phyloP scores from a whole-genome alignment of 139 green algal genomes.

The Microglena sp. region DNA sequence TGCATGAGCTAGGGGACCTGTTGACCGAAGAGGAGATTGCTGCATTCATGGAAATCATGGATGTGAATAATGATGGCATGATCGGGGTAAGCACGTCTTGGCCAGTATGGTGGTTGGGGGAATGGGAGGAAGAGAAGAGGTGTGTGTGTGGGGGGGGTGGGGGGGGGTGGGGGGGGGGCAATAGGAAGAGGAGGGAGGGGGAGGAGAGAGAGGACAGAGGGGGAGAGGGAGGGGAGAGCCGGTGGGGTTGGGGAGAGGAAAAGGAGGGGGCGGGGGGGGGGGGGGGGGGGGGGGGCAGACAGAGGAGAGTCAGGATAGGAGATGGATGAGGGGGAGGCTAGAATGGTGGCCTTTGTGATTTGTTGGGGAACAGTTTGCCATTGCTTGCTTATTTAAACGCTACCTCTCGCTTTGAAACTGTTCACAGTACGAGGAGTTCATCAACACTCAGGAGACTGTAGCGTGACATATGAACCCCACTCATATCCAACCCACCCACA shows the following conservation, averaged over 20 bases:
- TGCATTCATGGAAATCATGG: slow-evolving; percentile 30
- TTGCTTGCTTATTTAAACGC: too few relatives aligned
- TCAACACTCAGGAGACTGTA: slow-evolving; percentile 32
- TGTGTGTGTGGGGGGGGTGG: neutral
- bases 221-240: neutral
- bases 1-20: slow-evolving; percentile 43
- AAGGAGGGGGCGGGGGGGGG: neutral
- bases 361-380: too few relatives aligned
- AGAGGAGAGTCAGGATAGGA: too few relatives aligned
- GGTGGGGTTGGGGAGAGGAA: neutral
- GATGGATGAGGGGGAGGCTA: too few relatives aligned
- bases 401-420: neutral
- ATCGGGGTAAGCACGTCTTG: slow-evolving; percentile 31
- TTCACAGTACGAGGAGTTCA: slow-evolving; percentile 38
- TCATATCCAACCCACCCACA: neutral
- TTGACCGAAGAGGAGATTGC: slow-evolving; percentile 41
- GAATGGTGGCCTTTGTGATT: too few relatives aligned
- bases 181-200: neutral
- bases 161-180: neutral
- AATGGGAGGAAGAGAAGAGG: neutral
- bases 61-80: slow-evolving; percentile 42
- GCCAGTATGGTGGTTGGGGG: neutral
- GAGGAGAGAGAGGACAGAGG: neutral
- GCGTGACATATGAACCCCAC: slow-evolving; percentile 9
- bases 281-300: too few relatives aligned